Evolutionary conservation across 2,329 filamentous ascomycete genomes (phyloP), one percentile per base, ranked within the genome.

Genomic region (Sphaerulina musiva): DNA sequence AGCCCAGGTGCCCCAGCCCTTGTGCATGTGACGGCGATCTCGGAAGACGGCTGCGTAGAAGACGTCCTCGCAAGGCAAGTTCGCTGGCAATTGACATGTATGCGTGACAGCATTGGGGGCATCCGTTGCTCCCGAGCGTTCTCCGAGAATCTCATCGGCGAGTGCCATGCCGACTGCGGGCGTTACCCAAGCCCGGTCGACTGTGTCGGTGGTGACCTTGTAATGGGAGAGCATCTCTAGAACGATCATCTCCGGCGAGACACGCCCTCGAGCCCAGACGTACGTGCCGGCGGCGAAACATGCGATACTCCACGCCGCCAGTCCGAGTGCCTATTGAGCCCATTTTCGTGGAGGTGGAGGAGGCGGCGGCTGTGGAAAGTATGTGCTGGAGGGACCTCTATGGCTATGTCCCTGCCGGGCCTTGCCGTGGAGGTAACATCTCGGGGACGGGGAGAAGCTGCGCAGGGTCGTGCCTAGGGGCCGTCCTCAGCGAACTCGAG

Each of bases 1-100:
- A 7, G 59, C 69, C 70, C 71, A 74, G 29, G 68, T 57, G 23
- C 48, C 55, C 66, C 66, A 68, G 38, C 65, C 60, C 32, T 58
- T 59, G 10, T 40, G 46, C 1, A 53, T 54, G 29, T 68, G 62
- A 29, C 60, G n/a, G n/a, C n/a, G n/a, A n/a, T n/a, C n/a, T n/a
- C n/a, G n/a, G n/a, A n/a, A n/a, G n/a, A n/a, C n/a, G n/a, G n/a
- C n/a, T n/a, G n/a, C n/a, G n/a, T n/a, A n/a, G n/a, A n/a, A n/a
- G n/a, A n/a, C n/a, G n/a, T 67, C 66, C 48, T 69, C 66, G 51
- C 64, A 67, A 11, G 66, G 66, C 45, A 66, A 38, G 38, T 69
- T 69, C 1, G 64, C 63, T 2, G 61, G 55, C 38, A 60, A 51
- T 46, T 67, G 64, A 29, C 55, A 56, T 4, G 52, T 59, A 47